Conservation (phyloP, 805 yeast genomes). For the Isabelozyma heimii region DNA sequence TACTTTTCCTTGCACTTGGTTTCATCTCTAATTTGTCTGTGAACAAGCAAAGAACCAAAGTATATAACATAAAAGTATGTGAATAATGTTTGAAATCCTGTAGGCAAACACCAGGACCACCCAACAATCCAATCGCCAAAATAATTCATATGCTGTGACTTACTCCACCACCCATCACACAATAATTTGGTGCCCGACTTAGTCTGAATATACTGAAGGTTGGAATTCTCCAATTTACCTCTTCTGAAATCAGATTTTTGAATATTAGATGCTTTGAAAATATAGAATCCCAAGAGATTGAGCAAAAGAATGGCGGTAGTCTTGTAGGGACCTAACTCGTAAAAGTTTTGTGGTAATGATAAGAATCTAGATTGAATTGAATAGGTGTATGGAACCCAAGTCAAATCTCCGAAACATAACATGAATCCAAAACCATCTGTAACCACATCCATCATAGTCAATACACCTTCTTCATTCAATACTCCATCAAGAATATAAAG, state of each 20-base stretch:
- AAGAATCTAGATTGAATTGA: slow-evolving; percentile 82
- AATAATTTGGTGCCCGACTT: slow-evolving; percentile 75
- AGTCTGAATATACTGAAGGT: slow-evolving; percentile 59
- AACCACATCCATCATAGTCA: slow-evolving; percentile 93
- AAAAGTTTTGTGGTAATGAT: slow-evolving; percentile 51
- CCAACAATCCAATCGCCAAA: slow-evolving; percentile 95
- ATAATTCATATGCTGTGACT: slow-evolving; percentile 90
- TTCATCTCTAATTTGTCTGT: slow-evolving; percentile 90
- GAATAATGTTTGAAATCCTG: slow-evolving; percentile 76
- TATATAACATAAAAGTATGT: slow-evolving; percentile 86
- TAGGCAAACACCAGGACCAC: slow-evolving; percentile 87
- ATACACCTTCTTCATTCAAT: slow-evolving; percentile 80
- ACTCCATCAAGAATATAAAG: slow-evolving; percentile 91
- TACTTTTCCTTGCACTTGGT: slow-evolving; percentile 85
- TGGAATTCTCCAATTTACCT: slow-evolving; percentile 68
- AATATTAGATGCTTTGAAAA: slow-evolving; percentile 80
- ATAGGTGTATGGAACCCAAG: slow-evolving; percentile 90
- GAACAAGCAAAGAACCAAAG: slow-evolving; percentile 78
- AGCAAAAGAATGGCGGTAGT: slow-evolving; percentile 42
- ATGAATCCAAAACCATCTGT: slow-evolving; percentile 97
- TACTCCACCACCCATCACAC: slow-evolving; percentile 95
- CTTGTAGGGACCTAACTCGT: slow-evolving; percentile 47
- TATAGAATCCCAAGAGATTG: slow-evolving; percentile 65
- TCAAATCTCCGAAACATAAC: slow-evolving; percentile 92
- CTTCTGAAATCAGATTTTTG: slow-evolving; percentile 83